Percentiles rank a stretch among this genome's conserved stretches.
phyloP scores from a whole-genome alignment of 768 basidiomycete species.

The Auriculariales sp. region DNA sequence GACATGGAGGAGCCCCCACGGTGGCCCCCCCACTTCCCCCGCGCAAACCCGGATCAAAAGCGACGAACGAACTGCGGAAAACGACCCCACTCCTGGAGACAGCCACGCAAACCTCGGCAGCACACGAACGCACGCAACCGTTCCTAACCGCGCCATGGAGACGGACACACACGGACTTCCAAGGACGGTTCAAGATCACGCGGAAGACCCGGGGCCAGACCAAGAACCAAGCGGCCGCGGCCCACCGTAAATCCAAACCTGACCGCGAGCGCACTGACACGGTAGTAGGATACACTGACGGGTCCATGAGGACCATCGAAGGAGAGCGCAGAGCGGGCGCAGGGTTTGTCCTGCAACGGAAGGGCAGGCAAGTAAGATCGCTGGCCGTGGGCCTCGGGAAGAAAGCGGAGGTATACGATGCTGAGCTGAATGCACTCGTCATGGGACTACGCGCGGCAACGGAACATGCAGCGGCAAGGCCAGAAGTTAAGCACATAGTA shows the following conservation, averaged over 20 bases:
- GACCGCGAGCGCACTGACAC: neutral
- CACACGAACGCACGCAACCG: neutral
- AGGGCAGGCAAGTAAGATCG: neutral
- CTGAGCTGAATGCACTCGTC: slow-evolving; percentile 13
- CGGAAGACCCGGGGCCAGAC: neutral
- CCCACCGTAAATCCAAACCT: neutral
- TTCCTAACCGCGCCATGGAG: neutral
- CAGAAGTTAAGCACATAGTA: neutral
- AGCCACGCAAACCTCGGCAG: neutral
- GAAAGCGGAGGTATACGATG: slow-evolving; percentile 16
- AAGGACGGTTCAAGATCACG: neutral
- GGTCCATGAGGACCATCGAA: slow-evolving; percentile 3
- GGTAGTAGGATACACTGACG: slow-evolving; percentile 7
- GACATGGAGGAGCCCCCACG: neutral
- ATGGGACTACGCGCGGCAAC: slow-evolving; percentile 8
- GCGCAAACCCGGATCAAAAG: neutral
- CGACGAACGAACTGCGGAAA: neutral
- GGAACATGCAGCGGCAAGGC: slow-evolving; percentile 1
- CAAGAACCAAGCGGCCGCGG: slow-evolving; percentile 3
- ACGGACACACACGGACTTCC: neutral
- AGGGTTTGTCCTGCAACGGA: slow-evolving; percentile 2
- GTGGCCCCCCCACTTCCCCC: slow-evolving; percentile 2
- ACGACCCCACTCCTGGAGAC: neutral
- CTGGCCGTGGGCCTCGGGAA: slow-evolving; percentile 12
- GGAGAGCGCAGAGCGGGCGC: neutral